A percentile compares a stretch with the other conserved stretches of the same genome.
Conservation (phyloP, 306 rosid species). For the Geum urbanum region DNA sequence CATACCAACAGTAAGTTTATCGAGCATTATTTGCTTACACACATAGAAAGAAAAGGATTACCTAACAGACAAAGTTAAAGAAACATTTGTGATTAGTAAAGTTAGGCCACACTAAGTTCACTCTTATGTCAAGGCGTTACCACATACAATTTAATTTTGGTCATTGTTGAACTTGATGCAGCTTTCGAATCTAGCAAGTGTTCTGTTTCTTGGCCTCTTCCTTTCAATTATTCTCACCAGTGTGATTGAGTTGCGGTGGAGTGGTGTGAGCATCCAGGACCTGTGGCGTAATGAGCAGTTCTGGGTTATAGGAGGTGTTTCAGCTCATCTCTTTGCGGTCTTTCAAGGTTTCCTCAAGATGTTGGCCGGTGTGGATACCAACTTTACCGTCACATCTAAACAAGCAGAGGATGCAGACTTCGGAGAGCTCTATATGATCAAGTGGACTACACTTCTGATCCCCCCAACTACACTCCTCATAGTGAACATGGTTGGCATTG, state of each 20-base stretch:
- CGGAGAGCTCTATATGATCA: slow-evolving; percentile 81
- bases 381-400: slow-evolving; percentile 90
- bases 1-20: slow-evolving; percentile 79
- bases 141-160: neutral
- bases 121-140: slow-evolving; percentile 6
- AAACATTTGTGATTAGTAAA: neutral
- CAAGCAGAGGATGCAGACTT: slow-evolving; percentile 82
- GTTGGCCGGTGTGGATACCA: slow-evolving; percentile 88
- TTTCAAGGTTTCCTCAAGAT: slow-evolving; percentile 93
- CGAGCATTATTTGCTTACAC: slow-evolving; percentile 9
- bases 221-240: slow-evolving; percentile 72
- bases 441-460: slow-evolving; percentile 92
- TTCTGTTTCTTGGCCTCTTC: slow-evolving; percentile 90
- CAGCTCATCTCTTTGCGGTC: slow-evolving; percentile 93
- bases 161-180: slow-evolving; percentile 31
- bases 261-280: slow-evolving; percentile 80
- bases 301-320: slow-evolving; percentile 98
- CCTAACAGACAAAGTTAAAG: neutral
- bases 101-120: neutral
- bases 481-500: slow-evolving; percentile 86
- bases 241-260: slow-evolving; percentile 90
- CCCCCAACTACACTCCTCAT: slow-evolving; percentile 86
- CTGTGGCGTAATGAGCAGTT: slow-evolving; percentile 94
- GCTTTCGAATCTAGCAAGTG: slow-evolving; percentile 94
- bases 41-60: neutral